Percentiles rank a stretch among this genome's conserved stretches.
phyloP scores from a whole-genome alignment of 257 asterid genomes.

The Solanum etuberosum region DNA sequence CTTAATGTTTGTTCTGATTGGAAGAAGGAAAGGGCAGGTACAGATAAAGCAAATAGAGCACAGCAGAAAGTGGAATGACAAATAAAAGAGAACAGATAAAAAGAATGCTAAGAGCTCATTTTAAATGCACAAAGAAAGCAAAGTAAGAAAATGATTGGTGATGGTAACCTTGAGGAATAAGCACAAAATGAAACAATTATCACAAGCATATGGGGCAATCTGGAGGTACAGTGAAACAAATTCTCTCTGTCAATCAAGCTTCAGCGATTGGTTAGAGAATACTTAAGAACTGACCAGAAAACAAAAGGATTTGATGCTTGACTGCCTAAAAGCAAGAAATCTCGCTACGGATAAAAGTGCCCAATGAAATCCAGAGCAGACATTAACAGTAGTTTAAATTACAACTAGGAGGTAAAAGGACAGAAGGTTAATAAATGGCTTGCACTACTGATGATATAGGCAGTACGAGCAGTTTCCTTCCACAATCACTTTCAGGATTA shows the following conservation, averaged over 20 bases:
- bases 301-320: not conserved
- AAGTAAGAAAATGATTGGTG: not conserved
- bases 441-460: not conserved
- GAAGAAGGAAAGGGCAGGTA: not conserved
- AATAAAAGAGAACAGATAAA: not conserved
- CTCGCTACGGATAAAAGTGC: not conserved
- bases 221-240: not conserved
- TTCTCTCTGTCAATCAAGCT: not conserved
- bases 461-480: not conserved
- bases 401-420: not conserved
- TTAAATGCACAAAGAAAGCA: not conserved
- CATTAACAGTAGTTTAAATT: not conserved
- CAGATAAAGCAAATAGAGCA: not conserved
- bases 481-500: not conserved
- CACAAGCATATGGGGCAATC: not conserved
- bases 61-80: not conserved
- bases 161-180: not conserved
- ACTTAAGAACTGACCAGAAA: not conserved
- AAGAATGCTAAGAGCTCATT: not conserved
- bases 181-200: not conserved
- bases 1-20: not conserved
- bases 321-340: not conserved
- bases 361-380: not conserved
- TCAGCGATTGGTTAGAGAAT: not conserved
- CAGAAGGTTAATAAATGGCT: not conserved